Evolutionary conservation across 768 basidiomycete species (phyloP).

Genomic region (Albatrellus ellisii): DNA sequence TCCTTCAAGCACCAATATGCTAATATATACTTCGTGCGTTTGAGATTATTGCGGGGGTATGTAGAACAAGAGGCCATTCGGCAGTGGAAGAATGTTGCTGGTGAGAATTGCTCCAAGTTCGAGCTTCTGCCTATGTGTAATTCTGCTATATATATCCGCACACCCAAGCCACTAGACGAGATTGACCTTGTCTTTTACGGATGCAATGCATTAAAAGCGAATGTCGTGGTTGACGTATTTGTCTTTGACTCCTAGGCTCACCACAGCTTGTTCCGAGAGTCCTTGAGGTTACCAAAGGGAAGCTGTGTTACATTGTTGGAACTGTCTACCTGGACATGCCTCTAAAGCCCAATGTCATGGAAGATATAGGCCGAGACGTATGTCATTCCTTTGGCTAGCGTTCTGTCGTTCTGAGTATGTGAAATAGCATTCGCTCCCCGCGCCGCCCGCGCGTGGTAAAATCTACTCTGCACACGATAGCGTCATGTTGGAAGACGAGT

Average conservation of each 20-base stretch:
- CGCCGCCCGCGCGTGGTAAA: slow-evolving; percentile 65
- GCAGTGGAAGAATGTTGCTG: slow-evolving; percentile 36
- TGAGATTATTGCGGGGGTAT: slow-evolving; percentile 33
- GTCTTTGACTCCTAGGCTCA: slow-evolving; percentile 29
- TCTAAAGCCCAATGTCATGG: slow-evolving; percentile 94
- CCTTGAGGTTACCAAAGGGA: slow-evolving; percentile 74
- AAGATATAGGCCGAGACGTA: slow-evolving; percentile 89
- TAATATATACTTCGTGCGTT: slow-evolving; percentile 55
- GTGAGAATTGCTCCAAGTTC: slow-evolving; percentile 16
- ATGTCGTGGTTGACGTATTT: not conserved
- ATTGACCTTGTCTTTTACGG: not conserved
- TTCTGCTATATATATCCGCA: not conserved
- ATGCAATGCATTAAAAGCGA: not conserved
- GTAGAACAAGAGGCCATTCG: slow-evolving; percentile 35
- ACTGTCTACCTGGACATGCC: slow-evolving; percentile 99
- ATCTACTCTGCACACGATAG: slow-evolving; percentile 67
- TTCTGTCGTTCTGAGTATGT: slow-evolving; percentile 2
- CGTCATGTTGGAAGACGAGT: slow-evolving; percentile 92
- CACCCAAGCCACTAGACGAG: not conserved
- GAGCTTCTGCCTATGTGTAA: not conserved
- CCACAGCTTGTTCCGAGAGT: slow-evolving; percentile 68
- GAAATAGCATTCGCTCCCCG: slow-evolving; percentile 65
- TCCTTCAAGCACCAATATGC: slow-evolving; percentile 61
- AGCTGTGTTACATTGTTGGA: slow-evolving; percentile 84
- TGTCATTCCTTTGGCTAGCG: slow-evolving; percentile 19